Percentiles rank a stretch among this genome's conserved stretches.
Evolutionary conservation across 345 rosid species (phyloP).

Genomic region (Eucalyptus polyanthemos): DNA sequence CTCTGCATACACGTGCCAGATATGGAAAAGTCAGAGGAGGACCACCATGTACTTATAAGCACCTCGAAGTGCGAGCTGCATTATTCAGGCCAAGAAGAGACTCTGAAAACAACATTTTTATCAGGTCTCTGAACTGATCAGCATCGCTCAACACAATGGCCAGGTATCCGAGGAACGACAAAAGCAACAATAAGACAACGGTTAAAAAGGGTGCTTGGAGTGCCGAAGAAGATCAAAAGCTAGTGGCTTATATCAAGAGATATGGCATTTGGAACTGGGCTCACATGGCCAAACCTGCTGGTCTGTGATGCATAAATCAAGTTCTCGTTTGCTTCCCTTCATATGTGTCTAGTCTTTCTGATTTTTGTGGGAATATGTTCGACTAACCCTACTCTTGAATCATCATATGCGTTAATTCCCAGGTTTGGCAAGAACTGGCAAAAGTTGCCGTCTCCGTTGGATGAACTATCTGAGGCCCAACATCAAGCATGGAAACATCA

Average conservation of each 20-base stretch:
- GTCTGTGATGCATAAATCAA: not conserved
- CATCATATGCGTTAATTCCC: not conserved
- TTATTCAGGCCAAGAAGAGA: not conserved
- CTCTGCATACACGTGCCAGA: not conserved
- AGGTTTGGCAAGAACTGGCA: slow-evolving; percentile 6
- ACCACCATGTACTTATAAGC: not conserved
- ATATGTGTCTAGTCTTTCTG: not conserved
- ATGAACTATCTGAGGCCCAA: slow-evolving; percentile 9
- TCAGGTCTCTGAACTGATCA: not conserved
- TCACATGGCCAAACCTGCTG: not conserved
- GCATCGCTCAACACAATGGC: not conserved
- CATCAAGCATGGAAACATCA: slow-evolving; percentile 1
- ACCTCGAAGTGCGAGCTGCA: not conserved
- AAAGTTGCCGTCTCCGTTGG: slow-evolving; percentile 15
- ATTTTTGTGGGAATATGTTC: not conserved
- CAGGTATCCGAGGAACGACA: not conserved
- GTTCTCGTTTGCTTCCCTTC: not conserved
- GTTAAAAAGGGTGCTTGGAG: slow-evolving; percentile 1
- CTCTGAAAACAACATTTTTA: not conserved
- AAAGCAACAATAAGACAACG: not conserved
- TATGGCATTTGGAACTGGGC: slow-evolving; percentile 5
- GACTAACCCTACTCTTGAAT: not conserved
- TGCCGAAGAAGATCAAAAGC: not conserved
- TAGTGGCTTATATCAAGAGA: not conserved
- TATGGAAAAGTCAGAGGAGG: not conserved